phyloP scores from a whole-genome alignment of 202 grass and related monocot genomes.

The Hordeum pubiflorum region DNA sequence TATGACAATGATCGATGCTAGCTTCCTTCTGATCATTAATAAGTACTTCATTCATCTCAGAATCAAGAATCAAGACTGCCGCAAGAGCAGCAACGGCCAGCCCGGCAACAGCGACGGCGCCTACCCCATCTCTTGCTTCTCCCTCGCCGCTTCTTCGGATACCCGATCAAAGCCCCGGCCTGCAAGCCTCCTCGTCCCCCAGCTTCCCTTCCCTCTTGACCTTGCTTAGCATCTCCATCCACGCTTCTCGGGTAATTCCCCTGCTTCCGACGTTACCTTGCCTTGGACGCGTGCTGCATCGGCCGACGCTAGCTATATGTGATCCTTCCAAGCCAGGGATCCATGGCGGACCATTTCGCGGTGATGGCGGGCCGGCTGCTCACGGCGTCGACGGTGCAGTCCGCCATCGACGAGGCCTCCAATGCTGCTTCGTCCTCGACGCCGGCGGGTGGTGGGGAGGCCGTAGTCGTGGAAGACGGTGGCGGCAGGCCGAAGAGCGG shows the following conservation, averaged over 20 bases:
- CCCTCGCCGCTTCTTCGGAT: conserved; percentile 24
- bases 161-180: conserved; percentile 28
- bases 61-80: not conserved
- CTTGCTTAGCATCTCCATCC: not conserved
- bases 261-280: not conserved
- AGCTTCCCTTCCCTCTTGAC: conserved; percentile 2
- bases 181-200: conserved; percentile 22
- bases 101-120: not conserved
- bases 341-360: conserved; percentile 53
- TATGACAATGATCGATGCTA: not conserved
- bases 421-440: not conserved
- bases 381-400: conserved; percentile 50
- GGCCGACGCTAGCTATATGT: not conserved
- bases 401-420: conserved; percentile 35
- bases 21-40: not conserved
- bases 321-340: not conserved
- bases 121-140: conserved; percentile 55
- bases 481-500: conserved; percentile 17
- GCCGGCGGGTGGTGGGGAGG: not conserved
- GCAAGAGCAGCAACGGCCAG: conserved; percentile 14
- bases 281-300: not conserved
- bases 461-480: not conserved
- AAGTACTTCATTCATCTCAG: not conserved
- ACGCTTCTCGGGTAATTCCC: not conserved
- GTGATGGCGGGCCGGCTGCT: conserved; percentile 55